Conservation (phyloP, 2,329 filamentous ascomycete genomes). For the Diaporthe batatas region DNA sequence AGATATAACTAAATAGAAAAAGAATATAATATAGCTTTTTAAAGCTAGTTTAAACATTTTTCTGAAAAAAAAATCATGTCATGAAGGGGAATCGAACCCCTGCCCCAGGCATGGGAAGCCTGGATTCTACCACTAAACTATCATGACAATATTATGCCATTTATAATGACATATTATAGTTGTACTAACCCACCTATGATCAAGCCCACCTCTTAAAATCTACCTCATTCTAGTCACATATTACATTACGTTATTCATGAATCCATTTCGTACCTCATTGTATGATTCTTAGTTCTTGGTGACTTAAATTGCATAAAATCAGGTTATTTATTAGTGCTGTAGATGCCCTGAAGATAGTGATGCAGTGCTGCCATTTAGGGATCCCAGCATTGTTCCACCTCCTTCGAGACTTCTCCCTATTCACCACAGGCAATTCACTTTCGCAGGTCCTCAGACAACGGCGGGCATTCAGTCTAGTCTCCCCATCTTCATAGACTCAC, state of each 20-base stretch:
- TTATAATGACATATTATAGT: too few species aligned
- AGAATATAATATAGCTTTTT: too few species aligned
- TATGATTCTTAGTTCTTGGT: neutral
- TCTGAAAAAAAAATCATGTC: neutral
- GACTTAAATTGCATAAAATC: neutral
- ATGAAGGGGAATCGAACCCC: conserved; percentile 36
- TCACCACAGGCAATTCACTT: neutral
- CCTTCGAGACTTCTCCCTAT: neutral
- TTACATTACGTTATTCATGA: too few species aligned
- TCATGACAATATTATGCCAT: conserved; percentile 1
- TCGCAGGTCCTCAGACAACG: neutral
- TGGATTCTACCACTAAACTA: conserved; percentile 36
- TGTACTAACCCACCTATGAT: too few species aligned
- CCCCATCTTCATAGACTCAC: conserved; percentile 6
- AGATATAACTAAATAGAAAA: too few species aligned
- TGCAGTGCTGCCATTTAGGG: too few species aligned
- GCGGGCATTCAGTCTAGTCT: neutral
- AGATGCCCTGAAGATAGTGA: neutral
- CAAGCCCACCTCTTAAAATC: too few species aligned
- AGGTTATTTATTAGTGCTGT: too few species aligned
- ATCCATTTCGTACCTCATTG: too few species aligned
- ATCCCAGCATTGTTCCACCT: neutral
- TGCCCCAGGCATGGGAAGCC: conserved; percentile 35
- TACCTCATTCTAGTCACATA: too few species aligned
- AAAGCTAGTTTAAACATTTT: too few species aligned